Base-by-base conservation (phyloP, 1,139 yeast species). In the Hemisphaericaspora xylanilytica region DNA sequence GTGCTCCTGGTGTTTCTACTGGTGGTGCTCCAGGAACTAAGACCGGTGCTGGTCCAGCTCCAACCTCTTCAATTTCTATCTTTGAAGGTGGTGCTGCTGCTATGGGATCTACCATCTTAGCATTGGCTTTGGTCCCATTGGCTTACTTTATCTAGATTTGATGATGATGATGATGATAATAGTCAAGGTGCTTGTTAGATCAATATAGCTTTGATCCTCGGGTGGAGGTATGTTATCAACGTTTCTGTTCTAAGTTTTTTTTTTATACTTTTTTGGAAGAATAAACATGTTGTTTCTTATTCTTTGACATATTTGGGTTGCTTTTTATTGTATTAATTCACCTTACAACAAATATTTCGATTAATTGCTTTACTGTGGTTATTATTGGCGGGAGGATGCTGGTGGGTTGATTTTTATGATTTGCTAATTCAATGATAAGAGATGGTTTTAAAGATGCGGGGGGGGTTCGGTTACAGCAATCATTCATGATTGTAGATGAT, bases 11-110 rank as follows among this genome's bases (percentile, higher is more conserved):
- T 27, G 31, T 21, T 30, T 30, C 35, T 22, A 25, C 48, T 31
- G 31, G 70, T 31, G 31, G 70, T 48, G 54, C 68, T 41, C 60
- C 59, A 34, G 55, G 62, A 38, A 59, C 54, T 40, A 39, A 58
- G 22, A 40, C 39, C 34, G 56, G n/a, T n/a, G n/a, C n/a, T n/a
- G n/a, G n/a, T n/a, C n/a, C n/a, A n/a, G n/a, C n/a, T n/a, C n/a
- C n/a, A n/a, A n/a, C 65, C 43, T 50, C 70, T 49, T 61, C 74
- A 42, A 48, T 43, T 24, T 45, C 58, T 26, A 52, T 57, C 20
- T 54, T 44, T 46, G 58, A 52, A 47, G 65, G 52, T 40, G 61
- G 52, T 43, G 59, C 59, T 44, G 49, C 52, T 35, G 50, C 51
- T 38, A 46, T 48, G 36, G 53, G 53, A 39, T 61, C 61, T 38